Evolutionary conservation across 495 filamentous ascomycete species (phyloP).

Genomic region (Usnea hakonensis): DNA sequence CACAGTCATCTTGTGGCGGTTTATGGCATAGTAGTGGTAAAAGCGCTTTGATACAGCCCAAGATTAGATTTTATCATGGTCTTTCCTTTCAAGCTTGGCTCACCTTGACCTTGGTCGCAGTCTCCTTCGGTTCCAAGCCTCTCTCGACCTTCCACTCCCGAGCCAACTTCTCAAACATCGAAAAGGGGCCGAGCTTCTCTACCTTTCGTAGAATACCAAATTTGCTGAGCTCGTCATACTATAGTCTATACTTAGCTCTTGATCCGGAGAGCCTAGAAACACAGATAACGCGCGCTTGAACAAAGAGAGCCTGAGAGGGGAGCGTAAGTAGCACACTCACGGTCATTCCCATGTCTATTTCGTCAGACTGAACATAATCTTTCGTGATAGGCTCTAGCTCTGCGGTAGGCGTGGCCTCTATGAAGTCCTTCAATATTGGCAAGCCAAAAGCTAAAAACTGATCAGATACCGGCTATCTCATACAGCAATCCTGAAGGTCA

Average conservation of each 20-base stretch:
- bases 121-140: slow-evolving; percentile 29
- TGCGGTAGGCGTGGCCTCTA: slow-evolving; percentile 69
- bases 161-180: slow-evolving; percentile 7
- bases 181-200: slow-evolving; percentile 56
- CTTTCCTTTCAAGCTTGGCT: background rate
- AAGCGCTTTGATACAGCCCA: slow-evolving; percentile 50
- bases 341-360: slow-evolving; percentile 61
- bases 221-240: slow-evolving; percentile 46
- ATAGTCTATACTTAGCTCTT: too few relatives aligned
- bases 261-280: too few relatives aligned
- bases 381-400: slow-evolving; percentile 76
- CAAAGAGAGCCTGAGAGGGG: too few relatives aligned
- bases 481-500: too few relatives aligned
- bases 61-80: background rate
- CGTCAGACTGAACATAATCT: slow-evolving; percentile 50
- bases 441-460: slow-evolving; percentile 63
- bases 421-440: slow-evolving; percentile 65
- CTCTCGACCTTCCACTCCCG: slow-evolving; percentile 38
- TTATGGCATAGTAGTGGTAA: slow-evolving; percentile 38
- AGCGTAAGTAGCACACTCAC: too few relatives aligned
- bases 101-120: slow-evolving; percentile 51
- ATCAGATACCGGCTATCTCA: too few relatives aligned
- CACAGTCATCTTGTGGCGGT: slow-evolving; percentile 52
- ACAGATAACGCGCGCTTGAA: too few relatives aligned
- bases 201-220: slow-evolving; percentile 65